Evolutionary conservation across 805 yeast genomes (phyloP).

Genomic region (Starmerella sirachaensis): DNA sequence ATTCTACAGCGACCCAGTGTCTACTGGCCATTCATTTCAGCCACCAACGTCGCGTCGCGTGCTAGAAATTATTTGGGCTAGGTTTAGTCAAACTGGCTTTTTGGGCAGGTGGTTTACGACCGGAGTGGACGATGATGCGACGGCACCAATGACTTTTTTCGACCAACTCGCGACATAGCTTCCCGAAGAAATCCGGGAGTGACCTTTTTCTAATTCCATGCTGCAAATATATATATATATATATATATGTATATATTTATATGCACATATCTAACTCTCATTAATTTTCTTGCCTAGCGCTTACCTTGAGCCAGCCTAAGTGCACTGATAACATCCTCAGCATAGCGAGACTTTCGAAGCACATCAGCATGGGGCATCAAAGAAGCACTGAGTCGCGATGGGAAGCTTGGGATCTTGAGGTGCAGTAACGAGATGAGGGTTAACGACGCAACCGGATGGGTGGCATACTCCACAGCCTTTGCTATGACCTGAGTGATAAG

Average conservation of each 20-base stretch:
- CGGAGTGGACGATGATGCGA: too few relatives aligned
- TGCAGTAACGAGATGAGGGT: constrained; percentile 10
- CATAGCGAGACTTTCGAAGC: constrained; percentile 4
- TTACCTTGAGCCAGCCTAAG: constrained; percentile 2
- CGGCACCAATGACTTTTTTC: too few relatives aligned
- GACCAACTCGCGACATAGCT: too few relatives aligned
- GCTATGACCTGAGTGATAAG: constrained; percentile 13
- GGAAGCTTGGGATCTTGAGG: constrained; percentile 21
- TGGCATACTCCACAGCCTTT: constrained; percentile 12
- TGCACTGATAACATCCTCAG: constrained; percentile 3
- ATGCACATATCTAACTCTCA: not conserved
- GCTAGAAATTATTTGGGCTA: too few relatives aligned
- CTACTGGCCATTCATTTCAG: constrained; percentile 7
- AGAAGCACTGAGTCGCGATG: constrained; percentile 14
- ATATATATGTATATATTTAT: not conserved
- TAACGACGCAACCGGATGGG: constrained; percentile 13
- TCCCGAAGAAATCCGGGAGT: too few relatives aligned
- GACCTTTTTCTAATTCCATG: too few relatives aligned
- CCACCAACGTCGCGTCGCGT: too few relatives aligned
- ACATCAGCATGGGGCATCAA: constrained; percentile 7
- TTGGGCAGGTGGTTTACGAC: too few relatives aligned
- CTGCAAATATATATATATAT: too few relatives aligned
- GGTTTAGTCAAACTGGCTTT: too few relatives aligned
- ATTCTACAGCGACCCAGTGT: constrained; percentile 12
- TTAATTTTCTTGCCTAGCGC: not conserved